Evolutionary conservation across 495 filamentous ascomycete species (phyloP).

Genomic region (Astrothelium macrocarpum): DNA sequence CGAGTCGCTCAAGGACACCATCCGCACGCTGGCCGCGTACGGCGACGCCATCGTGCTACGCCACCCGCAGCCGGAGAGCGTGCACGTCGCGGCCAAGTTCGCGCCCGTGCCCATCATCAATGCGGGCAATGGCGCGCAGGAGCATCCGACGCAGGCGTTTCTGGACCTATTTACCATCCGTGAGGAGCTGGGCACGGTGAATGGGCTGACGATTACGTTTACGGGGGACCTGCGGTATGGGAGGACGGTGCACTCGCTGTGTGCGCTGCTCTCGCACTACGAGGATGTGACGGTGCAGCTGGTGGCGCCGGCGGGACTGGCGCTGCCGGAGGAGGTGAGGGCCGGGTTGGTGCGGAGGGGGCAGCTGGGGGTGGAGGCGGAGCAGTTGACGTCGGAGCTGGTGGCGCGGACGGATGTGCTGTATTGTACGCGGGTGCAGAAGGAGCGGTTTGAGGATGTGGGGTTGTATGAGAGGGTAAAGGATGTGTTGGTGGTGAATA

Average conservation of each 20-base stretch:
- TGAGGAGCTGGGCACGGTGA: constrained; percentile 90
- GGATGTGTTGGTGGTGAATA: constrained; percentile 78
- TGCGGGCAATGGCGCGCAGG: constrained; percentile 85
- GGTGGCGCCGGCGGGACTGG: constrained; percentile 69
- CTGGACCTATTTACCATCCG: constrained; percentile 98
- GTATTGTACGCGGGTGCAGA: constrained; percentile 93
- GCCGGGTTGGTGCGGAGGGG: constrained; percentile 59
- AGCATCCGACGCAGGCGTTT: constrained; percentile 97
- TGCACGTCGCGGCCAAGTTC: constrained; percentile 71
- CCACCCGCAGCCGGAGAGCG: constrained; percentile 72
- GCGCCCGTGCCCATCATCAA: constrained; percentile 90
- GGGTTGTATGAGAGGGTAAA: constrained; percentile 77
- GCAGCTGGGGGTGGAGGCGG: constrained; percentile 63
- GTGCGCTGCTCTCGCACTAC: constrained; percentile 89
- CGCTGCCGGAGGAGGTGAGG: constrained; percentile 64
- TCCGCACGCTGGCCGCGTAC: constrained; percentile 89
- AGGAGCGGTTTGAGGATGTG: constrained; percentile 78
- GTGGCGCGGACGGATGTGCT: constrained; percentile 76
- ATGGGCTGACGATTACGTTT: constrained; percentile 90
- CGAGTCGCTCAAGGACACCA: constrained; percentile 83
- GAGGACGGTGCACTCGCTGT: constrained; percentile 85
- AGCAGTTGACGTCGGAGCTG: constrained; percentile 74
- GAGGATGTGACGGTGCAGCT: constrained; percentile 88
- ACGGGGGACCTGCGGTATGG: constrained; percentile 87
- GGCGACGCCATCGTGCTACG: constrained; percentile 89